Evolutionary conservation across 2,329 filamentous ascomycete species (phyloP), one percentile per base, ranked within the genome.

Genomic region (Fusarium concolor): DNA sequence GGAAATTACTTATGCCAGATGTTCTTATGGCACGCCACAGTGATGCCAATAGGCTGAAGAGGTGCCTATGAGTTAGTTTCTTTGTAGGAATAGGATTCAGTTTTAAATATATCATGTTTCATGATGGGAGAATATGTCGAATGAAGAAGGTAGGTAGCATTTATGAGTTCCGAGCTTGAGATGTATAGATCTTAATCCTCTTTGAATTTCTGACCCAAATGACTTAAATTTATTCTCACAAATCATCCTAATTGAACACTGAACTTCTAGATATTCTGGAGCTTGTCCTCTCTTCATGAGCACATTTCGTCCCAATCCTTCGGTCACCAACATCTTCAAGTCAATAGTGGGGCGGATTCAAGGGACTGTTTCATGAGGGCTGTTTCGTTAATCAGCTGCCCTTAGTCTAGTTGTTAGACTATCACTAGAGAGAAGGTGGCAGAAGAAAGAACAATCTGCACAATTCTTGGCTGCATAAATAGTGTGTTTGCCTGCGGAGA

Each of bases 391-490:
- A 28, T 33, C 22, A 35, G 38, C 22, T 41, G 51, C 17, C 15
- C 26, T 58, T 56, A 14, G n/a, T 55, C 56, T 56, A 14, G n/a
- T 55, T 37, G 14, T 15, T 15, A 33, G 14, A 33, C 31, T 33
- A 33, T 4, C 31, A 11, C 12, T 33, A 33, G 14, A 22, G 15
- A 33, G 28, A 45, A 31, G 3, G 14, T 15, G 22, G 33, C 47
- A 43, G 15, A 28, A 28, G 39, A 43, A 38, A 42, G 26, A 18
- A 24, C 28, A 22, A 18, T 28, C 24, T 26, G n/a, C 28, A 38
- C 20, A 56, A 22, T 15, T 56, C 51, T 56, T 59, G 56, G 60
- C 53, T 65, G 52, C 60, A 64, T 64, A 59, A 37, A 14, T 26
- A 9, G 28, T 63, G 49, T 20, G 35, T 43, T 35, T 35, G 22